Evolutionary conservation across 2,329 filamentous ascomycete species (phyloP).

Genomic region (Ilyonectria mors-panacis): DNA sequence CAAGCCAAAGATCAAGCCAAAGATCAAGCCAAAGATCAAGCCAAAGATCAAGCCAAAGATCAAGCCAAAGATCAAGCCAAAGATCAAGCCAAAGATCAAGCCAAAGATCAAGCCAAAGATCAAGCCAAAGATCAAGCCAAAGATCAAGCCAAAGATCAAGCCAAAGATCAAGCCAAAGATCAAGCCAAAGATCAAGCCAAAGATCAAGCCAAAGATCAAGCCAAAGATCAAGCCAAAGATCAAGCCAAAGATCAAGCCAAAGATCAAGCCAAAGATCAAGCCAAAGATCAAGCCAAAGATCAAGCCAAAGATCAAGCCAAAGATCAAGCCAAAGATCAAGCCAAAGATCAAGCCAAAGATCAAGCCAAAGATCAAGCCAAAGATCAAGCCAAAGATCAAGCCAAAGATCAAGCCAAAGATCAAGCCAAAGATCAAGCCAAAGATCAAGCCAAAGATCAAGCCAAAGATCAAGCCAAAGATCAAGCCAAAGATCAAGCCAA

Average conservation of each 20-base stretch:
- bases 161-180: background rate
- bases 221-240: background rate
- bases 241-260: background rate
- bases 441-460: background rate
- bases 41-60: too few relatives aligned
- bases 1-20: background rate
- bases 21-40: too few relatives aligned
- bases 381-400: background rate
- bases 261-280: background rate
- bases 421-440: background rate
- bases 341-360: too few relatives aligned
- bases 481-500: too few relatives aligned
- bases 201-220: background rate
- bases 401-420: background rate
- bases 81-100: background rate
- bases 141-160: background rate
- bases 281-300: background rate
- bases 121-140: background rate
- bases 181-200: background rate
- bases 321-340: background rate
- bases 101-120: background rate
- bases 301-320: background rate
- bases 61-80: background rate
- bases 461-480: too few relatives aligned
- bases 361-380: too few relatives aligned